Conservation (phyloP, 148 eudicot genomes). For the Euryodendron excelsum region DNA sequence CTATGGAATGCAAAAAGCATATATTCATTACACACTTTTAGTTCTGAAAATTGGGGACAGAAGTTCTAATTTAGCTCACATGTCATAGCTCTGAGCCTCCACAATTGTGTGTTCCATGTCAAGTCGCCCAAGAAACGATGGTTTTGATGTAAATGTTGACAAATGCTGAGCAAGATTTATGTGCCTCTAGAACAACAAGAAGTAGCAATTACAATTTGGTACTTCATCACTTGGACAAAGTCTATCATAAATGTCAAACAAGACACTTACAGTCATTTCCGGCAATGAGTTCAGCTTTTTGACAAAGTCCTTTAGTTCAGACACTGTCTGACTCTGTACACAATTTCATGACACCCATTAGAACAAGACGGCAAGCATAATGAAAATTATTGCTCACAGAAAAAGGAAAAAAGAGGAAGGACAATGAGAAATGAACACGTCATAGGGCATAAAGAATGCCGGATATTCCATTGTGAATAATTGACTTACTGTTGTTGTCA, state of each 20-base stretch:
- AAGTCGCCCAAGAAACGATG: constrained; percentile 82
- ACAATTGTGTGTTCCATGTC: constrained; percentile 97
- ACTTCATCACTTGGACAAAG: background rate
- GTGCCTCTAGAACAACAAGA: constrained; percentile 72
- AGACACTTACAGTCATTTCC: constrained; percentile 85
- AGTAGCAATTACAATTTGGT: constrained; percentile 19
- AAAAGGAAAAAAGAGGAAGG: background rate
- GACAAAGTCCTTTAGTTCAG: constrained; percentile 96
- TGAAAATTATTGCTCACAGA: background rate
- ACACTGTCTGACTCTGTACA: constrained; percentile 79
- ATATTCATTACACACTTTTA: background rate
- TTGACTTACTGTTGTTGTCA: constrained; percentile 65
- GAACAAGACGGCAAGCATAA: constrained; percentile 10
- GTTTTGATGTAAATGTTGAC: constrained; percentile 80
- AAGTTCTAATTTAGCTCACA: constrained; percentile 52
- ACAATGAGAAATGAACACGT: too few species aligned
- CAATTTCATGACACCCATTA: constrained; percentile 21
- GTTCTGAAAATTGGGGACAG: background rate
- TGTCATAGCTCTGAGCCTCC: constrained; percentile 91
- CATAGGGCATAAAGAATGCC: too few species aligned
- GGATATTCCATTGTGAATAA: too few species aligned
- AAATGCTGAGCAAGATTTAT: constrained; percentile 96
- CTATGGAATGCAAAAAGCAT: background rate
- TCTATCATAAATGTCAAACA: constrained; percentile 13
- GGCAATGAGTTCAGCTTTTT: constrained; percentile 97